Conservation (phyloP, 2,329 filamentous ascomycete species). For the Orbilia ellipsospora region DNA sequence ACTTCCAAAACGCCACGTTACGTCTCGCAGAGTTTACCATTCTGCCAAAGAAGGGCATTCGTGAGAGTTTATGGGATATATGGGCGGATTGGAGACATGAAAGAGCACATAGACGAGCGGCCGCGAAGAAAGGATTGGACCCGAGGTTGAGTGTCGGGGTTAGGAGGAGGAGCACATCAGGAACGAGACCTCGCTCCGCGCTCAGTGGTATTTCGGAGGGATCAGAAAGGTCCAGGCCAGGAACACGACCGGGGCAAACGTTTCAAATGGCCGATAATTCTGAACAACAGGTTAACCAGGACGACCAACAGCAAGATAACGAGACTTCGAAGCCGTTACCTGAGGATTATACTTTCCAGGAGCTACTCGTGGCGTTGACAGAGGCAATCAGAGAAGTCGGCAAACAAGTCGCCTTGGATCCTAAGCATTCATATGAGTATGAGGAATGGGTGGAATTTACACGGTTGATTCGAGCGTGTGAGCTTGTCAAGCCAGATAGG, state of each 20-base stretch:
- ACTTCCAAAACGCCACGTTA: constrained; percentile 72
- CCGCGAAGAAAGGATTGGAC: constrained; percentile 55
- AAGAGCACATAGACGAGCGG: background rate
- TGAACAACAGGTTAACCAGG: constrained; percentile 9
- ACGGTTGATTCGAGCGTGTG: constrained; percentile 69
- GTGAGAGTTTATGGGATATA: constrained; percentile 25
- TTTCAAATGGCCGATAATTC: constrained; percentile 20
- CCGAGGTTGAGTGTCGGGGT: constrained; percentile 59
- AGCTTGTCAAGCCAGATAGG: constrained; percentile 65
- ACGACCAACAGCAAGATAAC: background rate
- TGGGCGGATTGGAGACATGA: constrained; percentile 15
- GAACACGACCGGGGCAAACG: background rate
- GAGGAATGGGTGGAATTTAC: constrained; percentile 90
- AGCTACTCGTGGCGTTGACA: constrained; percentile 29
- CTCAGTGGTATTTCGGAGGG: constrained; percentile 2
- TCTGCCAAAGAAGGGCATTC: constrained; percentile 67
- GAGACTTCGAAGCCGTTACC: constrained; percentile 32
- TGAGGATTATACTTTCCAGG: constrained; percentile 47
- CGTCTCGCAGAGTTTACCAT: constrained; percentile 74
- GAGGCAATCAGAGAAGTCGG: constrained; percentile 38
- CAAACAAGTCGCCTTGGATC: constrained; percentile 60
- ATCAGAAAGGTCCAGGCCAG: background rate
- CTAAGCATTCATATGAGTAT: constrained; percentile 76
- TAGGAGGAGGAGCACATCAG: constrained; percentile 19
- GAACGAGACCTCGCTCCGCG: background rate